phyloP scores from a whole-genome alignment of 2,329 filamentous ascomycete genomes.

The Aspergillus oerlinghausenensis region DNA sequence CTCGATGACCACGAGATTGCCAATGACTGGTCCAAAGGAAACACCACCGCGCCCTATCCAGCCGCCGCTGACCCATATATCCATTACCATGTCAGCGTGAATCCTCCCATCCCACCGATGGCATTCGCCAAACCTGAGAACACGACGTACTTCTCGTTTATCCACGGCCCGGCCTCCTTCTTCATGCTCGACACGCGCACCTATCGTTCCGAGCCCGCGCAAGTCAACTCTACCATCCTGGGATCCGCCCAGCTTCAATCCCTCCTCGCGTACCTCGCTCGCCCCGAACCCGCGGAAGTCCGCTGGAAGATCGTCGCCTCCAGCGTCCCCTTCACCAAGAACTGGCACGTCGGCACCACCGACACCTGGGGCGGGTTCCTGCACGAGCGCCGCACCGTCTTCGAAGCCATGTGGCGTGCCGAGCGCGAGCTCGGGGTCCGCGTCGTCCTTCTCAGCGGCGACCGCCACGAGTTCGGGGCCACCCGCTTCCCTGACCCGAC shows the following conservation, averaged over 20 bases:
- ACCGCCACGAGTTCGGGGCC: conserved; percentile 94
- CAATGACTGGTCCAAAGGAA: conserved; percentile 80
- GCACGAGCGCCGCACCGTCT: conserved; percentile 68
- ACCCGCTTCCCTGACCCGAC: conserved; percentile 62
- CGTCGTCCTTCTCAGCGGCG: conserved; percentile 80
- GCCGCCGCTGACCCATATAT: conserved; percentile 79
- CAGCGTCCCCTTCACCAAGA: conserved; percentile 93
- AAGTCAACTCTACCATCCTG: conserved; percentile 75
- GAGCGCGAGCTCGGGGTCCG: conserved; percentile 66
- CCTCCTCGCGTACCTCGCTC: conserved; percentile 69
- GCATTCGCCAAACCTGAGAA: conserved; percentile 52
- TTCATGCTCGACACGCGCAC: conserved; percentile 91
- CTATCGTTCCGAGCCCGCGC: conserved; percentile 59
- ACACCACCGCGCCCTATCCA: conserved; percentile 73
- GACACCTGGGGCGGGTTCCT: conserved; percentile 97
- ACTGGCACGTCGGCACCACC: conserved; percentile 81
- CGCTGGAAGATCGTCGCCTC: conserved; percentile 92
- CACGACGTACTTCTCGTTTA: conserved; percentile 83
- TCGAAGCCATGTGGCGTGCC: conserved; percentile 90
- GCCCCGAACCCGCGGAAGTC: conserved; percentile 68
- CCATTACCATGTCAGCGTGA: conserved; percentile 78
- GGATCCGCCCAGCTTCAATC: conserved; percentile 73
- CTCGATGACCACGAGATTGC: conserved; percentile 94
- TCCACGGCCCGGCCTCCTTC: conserved; percentile 84
- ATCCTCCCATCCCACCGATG: conserved; percentile 61